A percentile compares a stretch with the other conserved stretches of the same genome.
Conservation (phyloP, 257 asterid species). For the Fraxinus anomala region DNA sequence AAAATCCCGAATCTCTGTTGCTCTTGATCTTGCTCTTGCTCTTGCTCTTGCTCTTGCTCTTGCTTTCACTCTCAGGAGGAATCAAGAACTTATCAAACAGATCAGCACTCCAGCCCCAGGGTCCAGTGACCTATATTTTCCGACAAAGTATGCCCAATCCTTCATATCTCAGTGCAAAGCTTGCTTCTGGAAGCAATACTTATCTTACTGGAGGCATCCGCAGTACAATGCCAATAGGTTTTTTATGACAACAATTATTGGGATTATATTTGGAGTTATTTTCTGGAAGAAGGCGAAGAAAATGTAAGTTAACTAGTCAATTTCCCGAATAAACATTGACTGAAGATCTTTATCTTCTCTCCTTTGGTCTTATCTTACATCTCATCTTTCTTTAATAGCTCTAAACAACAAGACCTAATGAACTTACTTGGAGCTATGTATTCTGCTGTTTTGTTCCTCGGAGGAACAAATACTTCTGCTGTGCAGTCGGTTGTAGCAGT, state of each 20-base stretch:
- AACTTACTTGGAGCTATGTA: constrained; percentile 79
- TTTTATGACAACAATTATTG: constrained; percentile 61
- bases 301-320: constrained; percentile 44
- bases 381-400: constrained; percentile 39
- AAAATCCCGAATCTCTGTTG: neutral
- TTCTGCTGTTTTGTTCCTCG: constrained; percentile 78
- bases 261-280: constrained; percentile 67
- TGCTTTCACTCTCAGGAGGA: constrained; percentile 51
- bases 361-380: neutral
- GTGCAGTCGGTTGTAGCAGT: constrained; percentile 78
- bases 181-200: constrained; percentile 77
- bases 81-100: constrained; percentile 63
- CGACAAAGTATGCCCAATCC: constrained; percentile 59
- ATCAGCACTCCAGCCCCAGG: constrained; percentile 70
- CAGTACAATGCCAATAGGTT: constrained; percentile 65
- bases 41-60: constrained; percentile 12
- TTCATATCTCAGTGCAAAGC: constrained; percentile 66
- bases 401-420: constrained; percentile 65
- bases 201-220: constrained; percentile 82
- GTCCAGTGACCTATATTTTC: constrained; percentile 56
- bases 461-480: constrained; percentile 73
- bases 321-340: neutral
- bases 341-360: neutral
- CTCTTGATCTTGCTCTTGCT: constrained; percentile 15
- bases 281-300: constrained; percentile 70